A percentile compares a stretch with the other conserved stretches of the same genome.
These are phyloP conservation scores for Trichoderma aggressivum DNA, from an alignment of 2,329 filamentous ascomycete species.

Conservation along the genomic window DNA sequence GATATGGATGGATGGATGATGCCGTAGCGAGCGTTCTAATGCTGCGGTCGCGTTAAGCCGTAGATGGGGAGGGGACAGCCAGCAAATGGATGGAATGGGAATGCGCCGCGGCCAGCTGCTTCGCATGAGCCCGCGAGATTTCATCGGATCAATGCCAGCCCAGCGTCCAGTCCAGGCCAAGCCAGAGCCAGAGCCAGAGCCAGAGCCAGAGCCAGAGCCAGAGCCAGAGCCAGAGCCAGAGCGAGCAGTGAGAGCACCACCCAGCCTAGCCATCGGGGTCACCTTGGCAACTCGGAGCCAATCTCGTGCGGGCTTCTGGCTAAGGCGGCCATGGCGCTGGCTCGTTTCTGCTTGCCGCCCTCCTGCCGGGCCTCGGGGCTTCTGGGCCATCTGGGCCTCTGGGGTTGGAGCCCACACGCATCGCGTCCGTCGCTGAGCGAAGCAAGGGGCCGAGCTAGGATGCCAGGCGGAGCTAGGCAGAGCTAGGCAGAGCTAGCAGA, in stretches of 20 bases:
- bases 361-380: neutral
- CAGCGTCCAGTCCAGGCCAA: neutral
- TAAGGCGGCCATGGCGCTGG: neutral
- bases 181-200: neutral
- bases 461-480: no score
- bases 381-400: neutral
- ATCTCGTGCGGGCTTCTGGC: neutral
- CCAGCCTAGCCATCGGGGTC: neutral
- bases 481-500: neutral
- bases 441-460: neutral
- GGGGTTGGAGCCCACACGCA: constrained; percentile 12
- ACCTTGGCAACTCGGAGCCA: neutral
- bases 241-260: neutral
- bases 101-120: neutral
- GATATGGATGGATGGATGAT: neutral
- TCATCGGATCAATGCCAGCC: neutral
- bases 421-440: constrained; percentile 11
- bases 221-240: no score
- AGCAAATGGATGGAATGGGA: no score
- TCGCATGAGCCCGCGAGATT: neutral
- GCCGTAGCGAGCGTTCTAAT: neutral
- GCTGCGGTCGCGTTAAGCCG: neutral
- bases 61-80: no score
- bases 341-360: neutral
- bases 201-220: no score